Evolutionary conservation across 345 rosid genomes (phyloP).

Genomic region (Diplotaxis tenuifolia): DNA sequence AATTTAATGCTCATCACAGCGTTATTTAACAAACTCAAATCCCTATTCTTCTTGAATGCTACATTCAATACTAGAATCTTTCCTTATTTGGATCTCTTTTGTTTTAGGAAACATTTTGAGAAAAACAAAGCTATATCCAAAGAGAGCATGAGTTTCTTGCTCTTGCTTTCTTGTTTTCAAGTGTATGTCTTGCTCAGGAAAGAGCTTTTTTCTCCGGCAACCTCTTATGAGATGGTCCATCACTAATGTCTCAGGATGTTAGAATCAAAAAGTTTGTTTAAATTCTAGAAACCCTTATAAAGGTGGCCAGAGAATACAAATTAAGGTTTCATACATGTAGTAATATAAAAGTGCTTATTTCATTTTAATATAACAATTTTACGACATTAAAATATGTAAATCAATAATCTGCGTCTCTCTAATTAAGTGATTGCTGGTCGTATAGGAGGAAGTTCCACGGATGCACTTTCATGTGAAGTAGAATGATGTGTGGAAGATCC

Average conservation of each 20-base stretch:
- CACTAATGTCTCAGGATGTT: too few species aligned
- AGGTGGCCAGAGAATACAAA: too few species aligned
- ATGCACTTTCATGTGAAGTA: slow-evolving; percentile 22
- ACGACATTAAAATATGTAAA: neutral
- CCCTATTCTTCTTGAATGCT: neutral
- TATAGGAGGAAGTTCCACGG: slow-evolving; percentile 35
- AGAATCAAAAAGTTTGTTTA: too few species aligned
- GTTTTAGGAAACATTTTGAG: slow-evolving; percentile 5
- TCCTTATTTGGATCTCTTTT: neutral
- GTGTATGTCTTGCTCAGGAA: slow-evolving; percentile 16
- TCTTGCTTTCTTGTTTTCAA: slow-evolving; percentile 4
- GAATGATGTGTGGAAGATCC: slow-evolving; percentile 35
- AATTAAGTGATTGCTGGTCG: slow-evolving; percentile 30
- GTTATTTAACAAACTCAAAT: neutral
- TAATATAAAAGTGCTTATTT: neutral
- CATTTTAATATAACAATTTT: neutral
- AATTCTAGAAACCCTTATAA: too few species aligned
- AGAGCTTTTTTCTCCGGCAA: slow-evolving; percentile 9
- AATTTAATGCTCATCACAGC: neutral
- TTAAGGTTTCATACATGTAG: neutral
- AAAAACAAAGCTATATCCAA: neutral
- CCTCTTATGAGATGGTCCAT: too few species aligned
- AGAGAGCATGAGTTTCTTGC: neutral
- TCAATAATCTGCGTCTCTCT: neutral
- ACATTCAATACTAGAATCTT: neutral